Conservation (phyloP, 306 rosid species). For the Quillaja saponaria region DNA sequence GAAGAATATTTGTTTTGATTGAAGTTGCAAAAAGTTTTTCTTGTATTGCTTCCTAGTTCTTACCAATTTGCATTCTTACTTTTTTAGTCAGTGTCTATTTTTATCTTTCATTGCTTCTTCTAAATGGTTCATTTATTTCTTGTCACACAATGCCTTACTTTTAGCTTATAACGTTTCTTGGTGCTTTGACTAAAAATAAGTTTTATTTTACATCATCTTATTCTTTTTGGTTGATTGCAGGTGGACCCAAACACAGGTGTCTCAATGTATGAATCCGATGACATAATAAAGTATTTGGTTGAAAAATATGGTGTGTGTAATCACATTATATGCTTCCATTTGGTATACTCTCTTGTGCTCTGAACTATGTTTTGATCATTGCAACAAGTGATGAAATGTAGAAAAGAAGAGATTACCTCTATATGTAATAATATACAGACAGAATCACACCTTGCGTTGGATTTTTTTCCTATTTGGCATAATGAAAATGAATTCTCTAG, state of each 20-base stretch:
- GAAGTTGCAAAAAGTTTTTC: slow-evolving; percentile 15
- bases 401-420: not conserved
- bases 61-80: not conserved
- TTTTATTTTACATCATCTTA: not conserved
- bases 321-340: slow-evolving; percentile 19
- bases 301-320: slow-evolving; percentile 68
- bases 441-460: slow-evolving; percentile 13
- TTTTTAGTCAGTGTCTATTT: slow-evolving; percentile 4
- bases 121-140: no score
- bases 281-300: slow-evolving; percentile 82
- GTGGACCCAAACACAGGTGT: slow-evolving; percentile 92
- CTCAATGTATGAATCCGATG: slow-evolving; percentile 98
- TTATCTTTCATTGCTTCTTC: no score
- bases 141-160: slow-evolving; percentile 15
- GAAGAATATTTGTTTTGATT: not conserved
- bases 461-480: slow-evolving; percentile 15
- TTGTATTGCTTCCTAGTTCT: not conserved
- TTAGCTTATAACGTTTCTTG: slow-evolving; percentile 5
- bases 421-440: not conserved
- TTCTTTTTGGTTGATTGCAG: slow-evolving; percentile 40
- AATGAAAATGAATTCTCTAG: not conserved
- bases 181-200: slow-evolving; percentile 21
- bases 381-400: not conserved
- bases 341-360: not conserved
- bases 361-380: slow-evolving; percentile 12